Base-by-base conservation (phyloP, 768 basidiomycete species). In the Suillus sp. region DNA sequence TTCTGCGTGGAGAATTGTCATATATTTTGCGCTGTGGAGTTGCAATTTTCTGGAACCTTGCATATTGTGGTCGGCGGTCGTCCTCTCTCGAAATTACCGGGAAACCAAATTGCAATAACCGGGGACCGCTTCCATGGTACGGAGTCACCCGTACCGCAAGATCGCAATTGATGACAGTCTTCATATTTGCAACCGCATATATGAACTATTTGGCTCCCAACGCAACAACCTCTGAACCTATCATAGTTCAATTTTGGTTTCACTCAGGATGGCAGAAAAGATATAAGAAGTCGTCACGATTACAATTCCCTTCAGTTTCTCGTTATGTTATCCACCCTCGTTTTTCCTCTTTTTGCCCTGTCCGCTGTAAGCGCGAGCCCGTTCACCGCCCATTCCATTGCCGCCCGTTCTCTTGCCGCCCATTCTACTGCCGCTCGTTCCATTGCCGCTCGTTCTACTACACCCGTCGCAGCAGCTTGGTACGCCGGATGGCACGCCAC, bases 401-500 rank as follows among this genome's bases (percentile, higher is more conserved):
- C 25, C 8, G 48, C 48, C 27, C 48, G 27, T 27, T 50, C 48
- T 6, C n/a, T n/a, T 43, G n/a, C 10, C 11, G 45, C 45, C 45
- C 45, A 22, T 22, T 47, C 45, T 1, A 4, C 1, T 50, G 27
- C 27, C 9, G 48, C 48, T 4, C 48, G 27, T 18, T 50, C 48
- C 1, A 27, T 4, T 27, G 27, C 27, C 18, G 50, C 30, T 0
- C 50, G 22, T 13, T 37, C 34, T 14, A 37, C 54, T 14, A 22
- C 13, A 16, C 54, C 57, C 53, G 77, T 87, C 8, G 84, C 85
- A 2, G 75, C 82, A 22, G 79, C 84, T 10, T 92, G 88, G 88
- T 90, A 83, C 66, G 82, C 89, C 32, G 84, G 85, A 47, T 91
- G 83, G 83, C 86, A 90, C 70, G 80, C 83, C 11, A 74, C 72